Base-by-base conservation (phyloP, 2,329 filamentous ascomycete genomes). In the Talaromyces sp. region DNA sequence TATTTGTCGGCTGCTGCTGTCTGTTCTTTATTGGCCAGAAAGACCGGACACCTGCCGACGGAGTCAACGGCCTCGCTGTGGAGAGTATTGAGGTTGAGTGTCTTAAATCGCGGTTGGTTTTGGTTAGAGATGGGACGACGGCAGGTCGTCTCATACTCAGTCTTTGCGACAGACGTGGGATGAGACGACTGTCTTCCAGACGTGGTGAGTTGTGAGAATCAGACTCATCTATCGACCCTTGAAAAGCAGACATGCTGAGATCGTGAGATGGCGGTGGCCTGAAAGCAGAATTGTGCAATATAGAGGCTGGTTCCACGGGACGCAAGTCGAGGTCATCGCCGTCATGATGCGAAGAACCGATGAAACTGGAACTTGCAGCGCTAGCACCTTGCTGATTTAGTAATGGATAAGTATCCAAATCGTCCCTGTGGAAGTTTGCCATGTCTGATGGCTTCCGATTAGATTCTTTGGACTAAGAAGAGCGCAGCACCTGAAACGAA, bases 391-490 rank as follows among this genome's bases (percentile, higher is more conserved):
- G 45, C 41, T 55, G 43, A 5, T 56, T 33, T 37, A 59, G 33
- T 51, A 59, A 51, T n/a, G 57, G 57, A 10, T 45, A 55, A 37
- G 43, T 56, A 17, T 59, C 57, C 41, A 46, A 37, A 11, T 52
- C 46, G 43, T 35, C 48, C 48, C 36, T 25, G 6, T 36, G 9
- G 48, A 2, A 31, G 25, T 17, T 31, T 19, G 21, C 21, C 11
- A 25, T n/a, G 13, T 50, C 28, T n/a, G 36, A 13, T 15, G 3
- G 3, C n/a, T 13, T n/a, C n/a, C 36, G 10, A 17, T 13, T 5
- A 15, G 7, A 21, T 35, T 36, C 5, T n/a, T 52, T 39, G 10
- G 17, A n/a, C n/a, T n/a, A 28, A 28, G 13, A 28, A 7, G 35
- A 22, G 35, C 25, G 33, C 33, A 52, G 48, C 35, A 28, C 3